A percentile compares a stretch with the other conserved stretches of the same genome.
phyloP scores from a whole-genome alignment of 2,329 filamentous ascomycete genomes.

The Cladophialophora carrionii region DNA sequence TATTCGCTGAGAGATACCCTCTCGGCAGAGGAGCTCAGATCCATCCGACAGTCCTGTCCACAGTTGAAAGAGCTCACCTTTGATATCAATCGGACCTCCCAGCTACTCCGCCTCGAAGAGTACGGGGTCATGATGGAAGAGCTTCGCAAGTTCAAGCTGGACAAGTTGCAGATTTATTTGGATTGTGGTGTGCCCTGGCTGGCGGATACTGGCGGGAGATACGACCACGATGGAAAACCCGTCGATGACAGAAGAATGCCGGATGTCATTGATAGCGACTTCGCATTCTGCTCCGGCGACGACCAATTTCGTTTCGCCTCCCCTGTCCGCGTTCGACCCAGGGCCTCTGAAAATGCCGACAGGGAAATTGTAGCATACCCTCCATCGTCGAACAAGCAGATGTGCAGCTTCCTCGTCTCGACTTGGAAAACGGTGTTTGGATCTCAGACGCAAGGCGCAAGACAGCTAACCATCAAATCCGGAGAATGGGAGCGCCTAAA shows the following conservation, averaged over 20 bases:
- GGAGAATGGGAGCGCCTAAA: constrained; percentile 33
- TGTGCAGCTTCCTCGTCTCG: constrained; percentile 18
- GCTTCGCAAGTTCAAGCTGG: constrained; percentile 26
- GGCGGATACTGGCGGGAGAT: not conserved
- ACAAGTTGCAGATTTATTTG: constrained; percentile 34
- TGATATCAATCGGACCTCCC: constrained; percentile 28
- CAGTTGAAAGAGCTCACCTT: constrained; percentile 27
- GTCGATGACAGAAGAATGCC: not conserved
- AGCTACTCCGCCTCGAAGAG: constrained; percentile 16
- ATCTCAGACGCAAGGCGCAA: constrained; percentile 15
- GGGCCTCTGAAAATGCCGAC: not conserved
- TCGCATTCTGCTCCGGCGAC: constrained; percentile 16
- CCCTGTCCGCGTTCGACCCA: not conserved
- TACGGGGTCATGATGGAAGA: constrained; percentile 24
- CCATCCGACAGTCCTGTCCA: constrained; percentile 26
- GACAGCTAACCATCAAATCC: constrained; percentile 33
- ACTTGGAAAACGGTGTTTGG: constrained; percentile 33
- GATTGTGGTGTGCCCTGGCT: constrained; percentile 24
- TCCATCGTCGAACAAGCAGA: constrained; percentile 21
- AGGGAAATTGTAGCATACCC: not conserved
- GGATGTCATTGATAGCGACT: not conserved
- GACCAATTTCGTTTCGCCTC: not conserved
- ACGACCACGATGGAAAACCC: not conserved
- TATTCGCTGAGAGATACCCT: not conserved
- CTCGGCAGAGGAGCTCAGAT: constrained; percentile 22